Base-by-base conservation (phyloP, 1,284 basidiomycete species). In the Rhodotorula sp. region DNA sequence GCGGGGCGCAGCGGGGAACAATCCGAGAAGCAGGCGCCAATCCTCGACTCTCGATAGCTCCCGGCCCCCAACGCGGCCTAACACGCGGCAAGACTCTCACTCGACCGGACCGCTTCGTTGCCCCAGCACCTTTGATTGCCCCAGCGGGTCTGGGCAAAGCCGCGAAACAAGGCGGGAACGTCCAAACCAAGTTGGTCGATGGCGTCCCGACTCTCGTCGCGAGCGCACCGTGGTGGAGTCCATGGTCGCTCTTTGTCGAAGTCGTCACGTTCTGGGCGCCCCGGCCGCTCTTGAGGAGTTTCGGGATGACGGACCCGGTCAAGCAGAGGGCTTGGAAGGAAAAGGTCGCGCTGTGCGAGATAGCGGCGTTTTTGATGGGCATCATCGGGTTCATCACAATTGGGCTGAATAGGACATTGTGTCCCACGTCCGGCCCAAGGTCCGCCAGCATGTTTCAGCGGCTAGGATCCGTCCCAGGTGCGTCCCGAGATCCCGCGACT, bases 271-370 rank as follows among this genome's bases (percentile, higher is more conserved):
- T 90, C 79, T 97, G 92, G 92, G 94, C 93, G 7, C 94, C 94
- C 22, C 84, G 87, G 58, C 85, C 88, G 73, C 79, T 94, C 22
- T 85, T 98, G 64, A 82, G 85, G 30, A 86, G 88, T 20, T 71
- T 89, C 67, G 92, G 93, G 59, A 85, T 98, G 80, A 88, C 86
- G 77, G 91, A 94, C 79, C 85, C 86, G 78, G 83, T 86, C 62
- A 84, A 87, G 68, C 85, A 87, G 73, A 92, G 97, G 81, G 96
- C 96, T 1, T 99, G 96, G 96, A 86, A 96, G 76, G 96, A 99
- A 82, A 99, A 99, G 84, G 87, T 97, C 69, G 87, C 94, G 10
- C 85, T 99, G 13, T 97, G 94, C 80, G 87, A 89, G 80, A 88
- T 96, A 77, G 90, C 93, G 63, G 76, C 87, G 68, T 46, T 92